Evolutionary conservation across 768 basidiomycete genomes (phyloP), one percentile per base, ranked within the genome.

Genomic region (Pholiota molesta): DNA sequence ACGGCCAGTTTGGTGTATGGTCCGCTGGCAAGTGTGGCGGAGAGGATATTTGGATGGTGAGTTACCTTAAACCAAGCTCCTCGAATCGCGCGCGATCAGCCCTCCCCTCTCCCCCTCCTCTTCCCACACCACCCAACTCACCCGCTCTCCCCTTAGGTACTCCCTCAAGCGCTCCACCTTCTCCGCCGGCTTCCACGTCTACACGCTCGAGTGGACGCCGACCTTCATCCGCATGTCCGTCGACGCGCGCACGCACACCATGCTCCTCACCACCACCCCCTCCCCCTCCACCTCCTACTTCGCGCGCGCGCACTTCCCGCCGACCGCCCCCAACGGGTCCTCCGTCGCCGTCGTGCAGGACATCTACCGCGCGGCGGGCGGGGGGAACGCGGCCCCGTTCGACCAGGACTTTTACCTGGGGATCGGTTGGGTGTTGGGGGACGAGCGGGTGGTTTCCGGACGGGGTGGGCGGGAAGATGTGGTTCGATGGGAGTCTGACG

Each of bases 391-490:
- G 9, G 90, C 92, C 10, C 94, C 94, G 21, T 95, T 94, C 71
- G 92, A 95, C 77, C 85, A 92, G 68, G 87, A 83, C 1, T 95
- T 97, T 73, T 95, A 92, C 78, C 72, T 95, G 21, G 83, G 90
- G 54, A 78, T 95, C 58, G 79, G 66, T 75, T 95, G 9, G 91
- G 88, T 0, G 92, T 81, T 0, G 94, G 94, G 93, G 92, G 0
- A 94, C 90, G 56, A 88, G 84, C 62, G 94, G 94, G 23, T 95
- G 90, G 90, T 96, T 95, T 84, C 91, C 91, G 0, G 95, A 97
- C 69, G 81, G 78, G 6, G 76, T 86, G 3, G 92, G 91, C 37
- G 79, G 73, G 57, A 93, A 94, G 72, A 88, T 90, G 16, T 93
- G 92, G 92, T 76, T 88, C 57, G 90, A 94, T 70, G 83, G 80